Conservation (phyloP, 306 rosid species). For the Dryas alaskensis region DNA sequence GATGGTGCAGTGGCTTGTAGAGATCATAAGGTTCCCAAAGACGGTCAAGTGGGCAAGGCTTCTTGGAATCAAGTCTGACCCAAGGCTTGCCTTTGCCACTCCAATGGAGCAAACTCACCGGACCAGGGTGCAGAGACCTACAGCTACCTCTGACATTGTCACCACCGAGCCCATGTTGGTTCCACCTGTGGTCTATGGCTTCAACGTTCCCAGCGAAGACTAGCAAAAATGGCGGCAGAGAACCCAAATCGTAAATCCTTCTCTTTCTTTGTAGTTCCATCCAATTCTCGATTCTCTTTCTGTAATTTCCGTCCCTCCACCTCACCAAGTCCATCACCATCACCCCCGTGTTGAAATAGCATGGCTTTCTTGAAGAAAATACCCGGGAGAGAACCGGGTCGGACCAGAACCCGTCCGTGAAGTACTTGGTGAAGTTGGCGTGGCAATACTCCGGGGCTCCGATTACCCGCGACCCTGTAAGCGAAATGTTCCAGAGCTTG, state of each 20-base stretch:
- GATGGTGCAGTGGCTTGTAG: conserved; percentile 26
- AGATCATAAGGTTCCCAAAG: conserved; percentile 97
- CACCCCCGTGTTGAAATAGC: conserved; percentile 94
- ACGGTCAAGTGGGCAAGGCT: conserved; percentile 69
- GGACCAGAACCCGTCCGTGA: conserved; percentile 78
- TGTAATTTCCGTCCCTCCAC: conserved; percentile 72
- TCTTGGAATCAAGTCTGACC: conserved; percentile 72
- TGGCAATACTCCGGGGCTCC: conserved; percentile 98
- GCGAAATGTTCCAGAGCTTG: conserved; percentile 68
- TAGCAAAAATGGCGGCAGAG: conserved; percentile 75
- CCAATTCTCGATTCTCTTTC: conserved; percentile 78
- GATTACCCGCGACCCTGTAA: conserved; percentile 50
- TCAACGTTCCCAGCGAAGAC: conserved; percentile 80
- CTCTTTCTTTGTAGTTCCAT: conserved; percentile 74
- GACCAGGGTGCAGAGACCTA: conserved; percentile 85
- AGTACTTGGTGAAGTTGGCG: conserved; percentile 91
- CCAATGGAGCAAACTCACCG: conserved; percentile 90
- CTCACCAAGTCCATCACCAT: conserved; percentile 78
- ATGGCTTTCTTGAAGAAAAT: conserved; percentile 49
- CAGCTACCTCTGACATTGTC: conserved; percentile 84
- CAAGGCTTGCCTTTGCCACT: conserved; percentile 98
- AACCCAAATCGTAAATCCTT: conserved; percentile 85
- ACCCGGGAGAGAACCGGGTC: conserved; percentile 74
- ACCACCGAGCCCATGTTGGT: conserved; percentile 93
- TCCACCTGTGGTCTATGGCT: conserved; percentile 87